A percentile compares a stretch with the other conserved stretches of the same genome.
phyloP scores from a whole-genome alignment of 2,329 filamentous ascomycete species.

The Colletotrichum noveboracense region DNA sequence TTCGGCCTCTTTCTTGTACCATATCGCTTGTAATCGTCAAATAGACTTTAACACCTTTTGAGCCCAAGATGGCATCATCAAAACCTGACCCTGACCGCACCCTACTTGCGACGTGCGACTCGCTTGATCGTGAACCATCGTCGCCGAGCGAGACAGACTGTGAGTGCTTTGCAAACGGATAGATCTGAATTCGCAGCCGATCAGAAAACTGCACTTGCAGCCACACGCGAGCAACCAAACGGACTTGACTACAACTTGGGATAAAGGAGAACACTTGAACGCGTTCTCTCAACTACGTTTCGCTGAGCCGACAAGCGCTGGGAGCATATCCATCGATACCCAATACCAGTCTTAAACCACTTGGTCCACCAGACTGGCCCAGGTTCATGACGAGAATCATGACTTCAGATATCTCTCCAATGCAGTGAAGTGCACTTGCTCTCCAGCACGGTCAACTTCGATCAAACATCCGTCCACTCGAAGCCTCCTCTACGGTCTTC shows the following conservation, averaged over 20 bases:
- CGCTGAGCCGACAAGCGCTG: not conserved
- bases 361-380: not conserved
- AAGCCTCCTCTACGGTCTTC: not conserved
- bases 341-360: not conserved
- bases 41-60: not conserved
- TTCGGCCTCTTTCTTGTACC: not conserved
- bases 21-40: not conserved
- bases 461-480: not conserved
- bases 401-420: not conserved
- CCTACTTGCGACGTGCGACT: no score
- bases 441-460: no score
- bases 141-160: not conserved
- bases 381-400: not conserved
- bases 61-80: not conserved
- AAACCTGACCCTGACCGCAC: no score
- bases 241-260: not conserved
- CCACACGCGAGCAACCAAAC: not conserved
- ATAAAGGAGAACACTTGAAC: not conserved
- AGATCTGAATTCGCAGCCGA: not conserved
- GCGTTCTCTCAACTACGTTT: not conserved
- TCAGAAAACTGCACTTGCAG: not conserved
- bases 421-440: no score
- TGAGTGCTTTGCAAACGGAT: not conserved
- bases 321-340: not conserved
- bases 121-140: not conserved